Conservation (phyloP, 2,329 filamentous ascomycete genomes). For the Metarhizium brunneum region DNA sequence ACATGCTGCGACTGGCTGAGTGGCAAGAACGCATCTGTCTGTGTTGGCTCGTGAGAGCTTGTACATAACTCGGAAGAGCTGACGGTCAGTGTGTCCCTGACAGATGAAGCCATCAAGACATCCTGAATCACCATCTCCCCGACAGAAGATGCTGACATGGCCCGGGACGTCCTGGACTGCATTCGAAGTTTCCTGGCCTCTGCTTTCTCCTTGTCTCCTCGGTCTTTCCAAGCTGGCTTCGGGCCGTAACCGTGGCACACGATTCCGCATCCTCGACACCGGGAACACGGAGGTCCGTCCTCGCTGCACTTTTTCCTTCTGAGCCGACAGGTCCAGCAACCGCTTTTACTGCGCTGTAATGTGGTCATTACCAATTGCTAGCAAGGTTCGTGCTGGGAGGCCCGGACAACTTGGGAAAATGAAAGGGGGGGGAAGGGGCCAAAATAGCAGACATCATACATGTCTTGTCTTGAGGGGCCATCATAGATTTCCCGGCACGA, state of each 20-base stretch:
- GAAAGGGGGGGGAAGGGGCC: too few relatives aligned
- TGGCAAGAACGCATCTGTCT: neutral
- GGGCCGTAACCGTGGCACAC: slow-evolving; percentile 5
- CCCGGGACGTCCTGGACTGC: neutral
- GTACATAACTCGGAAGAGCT: neutral
- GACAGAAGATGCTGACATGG: neutral
- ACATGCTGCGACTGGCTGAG: neutral
- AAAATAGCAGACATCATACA: too few relatives aligned
- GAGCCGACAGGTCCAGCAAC: slow-evolving; percentile 6
- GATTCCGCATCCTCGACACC: neutral
- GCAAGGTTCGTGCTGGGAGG: neutral
- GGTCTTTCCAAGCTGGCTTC: slow-evolving; percentile 3
- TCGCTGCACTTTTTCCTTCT: slow-evolving; percentile 2
- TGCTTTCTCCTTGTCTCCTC: slow-evolving; percentile 1
- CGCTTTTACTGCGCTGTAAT: slow-evolving; percentile 1
- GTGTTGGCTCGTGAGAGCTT: neutral
- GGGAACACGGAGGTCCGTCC: slow-evolving; percentile 1
- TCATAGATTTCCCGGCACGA: too few relatives aligned
- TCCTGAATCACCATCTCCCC: neutral
- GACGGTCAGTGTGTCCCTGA: neutral
- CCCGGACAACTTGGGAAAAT: too few relatives aligned
- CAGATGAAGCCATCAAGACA: neutral
- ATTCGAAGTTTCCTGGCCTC: neutral
- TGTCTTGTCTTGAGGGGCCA: too few relatives aligned
- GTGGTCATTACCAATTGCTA: neutral